Evolutionary conservation across 805 yeast genomes (phyloP).

Genomic region (Debaryomyces castellii): DNA sequence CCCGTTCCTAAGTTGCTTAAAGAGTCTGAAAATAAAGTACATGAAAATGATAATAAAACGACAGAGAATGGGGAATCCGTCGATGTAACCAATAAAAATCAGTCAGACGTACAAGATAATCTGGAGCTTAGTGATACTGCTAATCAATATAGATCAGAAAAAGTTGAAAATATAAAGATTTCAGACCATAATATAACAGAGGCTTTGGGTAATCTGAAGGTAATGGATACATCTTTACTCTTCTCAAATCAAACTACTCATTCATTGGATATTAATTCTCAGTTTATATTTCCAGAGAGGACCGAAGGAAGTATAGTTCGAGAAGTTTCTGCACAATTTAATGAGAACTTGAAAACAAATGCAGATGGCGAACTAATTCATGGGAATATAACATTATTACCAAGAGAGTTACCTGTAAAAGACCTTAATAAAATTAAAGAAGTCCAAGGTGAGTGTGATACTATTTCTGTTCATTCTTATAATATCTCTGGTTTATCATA

Average conservation of each 20-base stretch:
- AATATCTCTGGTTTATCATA: background rate
- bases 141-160: background rate
- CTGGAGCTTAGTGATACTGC: background rate
- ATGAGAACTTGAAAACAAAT: background rate
- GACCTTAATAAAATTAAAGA: background rate
- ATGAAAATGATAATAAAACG: background rate
- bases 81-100: too few species aligned
- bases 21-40: background rate
- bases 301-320: background rate
- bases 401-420: background rate
- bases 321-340: background rate
- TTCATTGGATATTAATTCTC: constrained; percentile 25
- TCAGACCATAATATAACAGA: background rate
- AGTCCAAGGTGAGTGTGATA: background rate
- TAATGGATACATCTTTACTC: background rate
- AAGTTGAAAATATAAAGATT: background rate
- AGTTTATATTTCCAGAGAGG: constrained; percentile 27
- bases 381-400: background rate
- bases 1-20: constrained; percentile 23
- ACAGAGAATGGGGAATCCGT: too few species aligned
- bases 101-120: background rate
- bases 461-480: background rate
- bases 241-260: constrained; percentile 1
- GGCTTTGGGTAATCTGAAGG: background rate
- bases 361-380: background rate